Evolutionary conservation across 768 basidiomycete genomes (phyloP), one percentile per base, ranked within the genome.

Genomic region (Suillus fuscotomentosus): DNA sequence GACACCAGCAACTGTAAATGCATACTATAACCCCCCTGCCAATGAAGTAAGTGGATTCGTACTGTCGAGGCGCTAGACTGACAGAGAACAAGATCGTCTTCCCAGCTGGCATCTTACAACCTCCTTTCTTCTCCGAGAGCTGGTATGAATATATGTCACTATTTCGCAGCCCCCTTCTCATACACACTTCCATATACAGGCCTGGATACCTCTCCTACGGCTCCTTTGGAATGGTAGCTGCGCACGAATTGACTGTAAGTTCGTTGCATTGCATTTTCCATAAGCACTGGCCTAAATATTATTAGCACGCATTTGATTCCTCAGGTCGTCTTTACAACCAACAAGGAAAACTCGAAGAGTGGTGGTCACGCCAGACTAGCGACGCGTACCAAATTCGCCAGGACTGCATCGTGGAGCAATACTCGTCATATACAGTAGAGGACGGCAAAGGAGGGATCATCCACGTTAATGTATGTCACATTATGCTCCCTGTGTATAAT

Each of bases 41-140:
- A 95, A 95, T 67, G 95, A 97, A 82, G 92, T 92, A 65, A 45
- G 77, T 60, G 24, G 11, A 41, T 63, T 24, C 15, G 13, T 31
- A 15, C 14, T 7, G 6, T 27, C 8, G 13, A 36, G 27, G 41
- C 3, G 2, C 45, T 55, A 13, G 15, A n/a, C 17, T n/a, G 14
- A 42, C 57, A 11, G 60, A 15, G 1, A 7, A 63, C 39, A 64
- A 93, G 89, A 95, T 96, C 60, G 93, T 95, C 24, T 98, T 99
- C 80, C 96, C 97, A 10, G 97, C 97, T 24, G 97, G 97, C 31
- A 95, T 99, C 70, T 78, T 99, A 20, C 94, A 90, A 67, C 89
- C 93, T 2, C 96, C 96, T 0, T 98, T 95, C 84, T 98, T 95
- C 81, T 85, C 84, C 5, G 80, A 85, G 60, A 81, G 87, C 62